These are phyloP conservation scores for Aureobasidium subglaciale DNA, from an alignment of 2,329 filamentous ascomycete species.

Conservation along the genomic window DNA sequence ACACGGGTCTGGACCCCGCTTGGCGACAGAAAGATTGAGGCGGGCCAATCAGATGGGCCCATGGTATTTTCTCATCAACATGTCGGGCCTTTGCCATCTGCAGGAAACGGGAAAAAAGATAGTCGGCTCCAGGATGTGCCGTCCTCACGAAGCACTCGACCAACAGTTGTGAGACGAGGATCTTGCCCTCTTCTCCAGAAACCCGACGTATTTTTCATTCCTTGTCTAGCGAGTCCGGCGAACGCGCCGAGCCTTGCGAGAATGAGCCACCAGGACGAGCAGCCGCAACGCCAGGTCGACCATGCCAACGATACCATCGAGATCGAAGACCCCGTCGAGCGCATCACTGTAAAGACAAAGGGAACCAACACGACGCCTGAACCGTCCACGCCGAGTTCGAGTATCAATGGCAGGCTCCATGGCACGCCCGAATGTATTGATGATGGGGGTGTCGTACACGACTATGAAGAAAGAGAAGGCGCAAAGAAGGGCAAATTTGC, in stretches of 20 bases:
- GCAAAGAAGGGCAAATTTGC: slow-evolving; percentile 47
- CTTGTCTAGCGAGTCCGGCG: not conserved
- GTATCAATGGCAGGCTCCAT: slow-evolving; percentile 22
- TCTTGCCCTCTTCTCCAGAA: no score
- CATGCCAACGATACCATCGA: slow-evolving; percentile 18
- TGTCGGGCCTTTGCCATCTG: not conserved
- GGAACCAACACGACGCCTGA: slow-evolving; percentile 20
- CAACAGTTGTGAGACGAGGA: not conserved
- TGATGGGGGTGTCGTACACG: slow-evolving; percentile 29
- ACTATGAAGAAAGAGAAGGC: slow-evolving; percentile 34
- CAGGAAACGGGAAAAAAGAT: not conserved
- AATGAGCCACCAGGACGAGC: not conserved
- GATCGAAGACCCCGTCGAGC: slow-evolving; percentile 21
- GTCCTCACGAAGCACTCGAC: not conserved
- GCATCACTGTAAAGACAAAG: slow-evolving; percentile 27
- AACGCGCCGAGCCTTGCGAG: not conserved
- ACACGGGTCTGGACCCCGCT: slow-evolving; percentile 4
- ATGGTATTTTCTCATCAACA: not conserved
- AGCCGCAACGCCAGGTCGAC: not conserved
- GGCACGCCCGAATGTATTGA: slow-evolving; percentile 32
- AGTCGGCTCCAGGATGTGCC: not conserved
- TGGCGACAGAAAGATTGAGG: not conserved
- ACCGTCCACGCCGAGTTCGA: slow-evolving; percentile 19
- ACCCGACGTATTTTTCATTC: not conserved
- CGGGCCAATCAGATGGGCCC: not conserved